Evolutionary conservation across 2,329 filamentous ascomycete species (phyloP).

Genomic region (Cercospora berteroae): DNA sequence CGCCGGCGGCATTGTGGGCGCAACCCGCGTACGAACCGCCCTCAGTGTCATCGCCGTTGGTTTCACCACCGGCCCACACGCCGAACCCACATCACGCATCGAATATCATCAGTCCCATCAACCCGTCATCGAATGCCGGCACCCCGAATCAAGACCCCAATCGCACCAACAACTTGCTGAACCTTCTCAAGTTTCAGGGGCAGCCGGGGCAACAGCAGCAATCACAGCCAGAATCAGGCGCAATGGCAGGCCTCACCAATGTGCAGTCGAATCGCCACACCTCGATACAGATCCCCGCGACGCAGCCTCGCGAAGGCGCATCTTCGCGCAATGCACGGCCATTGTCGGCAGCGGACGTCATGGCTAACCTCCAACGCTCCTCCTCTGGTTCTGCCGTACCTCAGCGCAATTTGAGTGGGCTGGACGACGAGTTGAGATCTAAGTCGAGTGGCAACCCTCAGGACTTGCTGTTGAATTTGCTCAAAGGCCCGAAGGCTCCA

Average conservation of each 20-base stretch:
- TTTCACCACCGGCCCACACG: constrained; percentile 55
- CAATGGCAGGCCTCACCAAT: constrained; percentile 40
- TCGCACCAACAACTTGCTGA: constrained; percentile 55
- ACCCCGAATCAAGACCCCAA: constrained; percentile 41
- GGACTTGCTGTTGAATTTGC: constrained; percentile 78
- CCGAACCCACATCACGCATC: constrained; percentile 58
- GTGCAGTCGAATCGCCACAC: constrained; percentile 26
- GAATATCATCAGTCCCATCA: constrained; percentile 58
- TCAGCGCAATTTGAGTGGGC: constrained; percentile 35
- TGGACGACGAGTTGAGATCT: constrained; percentile 31
- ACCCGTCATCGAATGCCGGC: constrained; percentile 43
- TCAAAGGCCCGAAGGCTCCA: constrained; percentile 61
- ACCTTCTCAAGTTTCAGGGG: constrained; percentile 63
- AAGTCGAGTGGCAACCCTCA: constrained; percentile 47
- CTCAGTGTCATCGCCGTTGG: constrained; percentile 57
- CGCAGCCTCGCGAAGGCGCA: constrained; percentile 20
- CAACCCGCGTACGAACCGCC: constrained; percentile 51
- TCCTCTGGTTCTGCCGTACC: constrained; percentile 37
- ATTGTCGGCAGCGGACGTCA: constrained; percentile 57
- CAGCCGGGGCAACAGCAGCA: constrained; percentile 36
- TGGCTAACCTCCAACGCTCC: constrained; percentile 56
- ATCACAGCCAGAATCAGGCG: constrained; percentile 31
- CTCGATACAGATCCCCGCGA: constrained; percentile 23
- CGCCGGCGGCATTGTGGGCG: constrained; percentile 10
- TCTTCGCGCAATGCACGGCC: constrained; percentile 23